phyloP scores from a whole-genome alignment of 2,329 filamentous ascomycete species.

The Trichophyton rubrum region DNA sequence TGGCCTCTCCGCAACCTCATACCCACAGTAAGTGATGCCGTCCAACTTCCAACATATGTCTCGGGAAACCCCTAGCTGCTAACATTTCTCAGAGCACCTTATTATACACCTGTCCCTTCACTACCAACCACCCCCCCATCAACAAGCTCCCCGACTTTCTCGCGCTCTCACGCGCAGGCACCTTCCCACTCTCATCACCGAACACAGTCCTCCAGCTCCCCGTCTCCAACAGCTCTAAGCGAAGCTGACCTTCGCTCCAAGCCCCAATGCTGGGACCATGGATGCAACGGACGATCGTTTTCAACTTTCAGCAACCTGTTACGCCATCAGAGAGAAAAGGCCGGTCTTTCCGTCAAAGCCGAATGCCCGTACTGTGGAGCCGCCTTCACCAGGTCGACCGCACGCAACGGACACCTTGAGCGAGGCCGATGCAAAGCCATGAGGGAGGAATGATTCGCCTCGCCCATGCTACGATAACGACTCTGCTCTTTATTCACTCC shows the following conservation, averaged over 20 bases:
- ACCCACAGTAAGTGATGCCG: not conserved
- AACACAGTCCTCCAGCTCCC: slow-evolving; percentile 15
- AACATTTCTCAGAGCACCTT: not conserved
- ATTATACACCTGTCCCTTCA: slow-evolving; percentile 1
- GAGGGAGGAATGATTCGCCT: slow-evolving; percentile 4
- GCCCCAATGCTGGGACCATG: slow-evolving; percentile 93
- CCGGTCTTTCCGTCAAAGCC: slow-evolving; percentile 77
- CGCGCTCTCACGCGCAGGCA: not conserved
- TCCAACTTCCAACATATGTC: not conserved
- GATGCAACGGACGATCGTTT: slow-evolving; percentile 89
- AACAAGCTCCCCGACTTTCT: not conserved
- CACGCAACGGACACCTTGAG: slow-evolving; percentile 70
- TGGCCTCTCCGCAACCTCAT: not conserved
- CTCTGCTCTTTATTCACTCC: not conserved
- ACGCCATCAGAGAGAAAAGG: slow-evolving; percentile 87
- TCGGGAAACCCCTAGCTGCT: not conserved
- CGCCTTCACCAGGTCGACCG: slow-evolving; percentile 80
- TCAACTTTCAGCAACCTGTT: slow-evolving; percentile 93
- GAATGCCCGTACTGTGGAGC: slow-evolving; percentile 83
- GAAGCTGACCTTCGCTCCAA: slow-evolving; percentile 72
- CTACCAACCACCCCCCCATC: not conserved
- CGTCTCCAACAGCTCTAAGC: slow-evolving; percentile 36
- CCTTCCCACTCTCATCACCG: not conserved
- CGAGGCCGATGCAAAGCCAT: slow-evolving; percentile 82
- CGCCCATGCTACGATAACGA: not conserved